These are phyloP conservation scores for Acer negundo DNA, from an alignment of 345 rosid genomes.

Conservation along the genomic window DNA sequence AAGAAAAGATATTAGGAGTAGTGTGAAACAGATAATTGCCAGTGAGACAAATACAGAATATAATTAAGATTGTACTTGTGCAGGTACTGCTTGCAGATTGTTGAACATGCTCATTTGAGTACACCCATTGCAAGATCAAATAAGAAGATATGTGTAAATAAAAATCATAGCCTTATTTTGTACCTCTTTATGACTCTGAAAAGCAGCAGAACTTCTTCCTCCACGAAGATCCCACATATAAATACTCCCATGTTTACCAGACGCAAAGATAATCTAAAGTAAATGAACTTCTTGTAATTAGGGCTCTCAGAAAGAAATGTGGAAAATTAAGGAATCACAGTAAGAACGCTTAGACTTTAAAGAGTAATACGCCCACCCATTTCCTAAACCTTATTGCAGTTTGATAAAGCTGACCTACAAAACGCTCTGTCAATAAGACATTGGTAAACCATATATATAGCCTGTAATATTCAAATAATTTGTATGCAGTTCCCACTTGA, in stretches of 20 bases:
- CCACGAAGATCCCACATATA: constrained; percentile 94
- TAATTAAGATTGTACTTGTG: neutral
- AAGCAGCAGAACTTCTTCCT: constrained; percentile 66
- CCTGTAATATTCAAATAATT: neutral
- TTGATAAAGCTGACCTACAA: neutral
- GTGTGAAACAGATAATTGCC: neutral
- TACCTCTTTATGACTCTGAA: constrained; percentile 74
- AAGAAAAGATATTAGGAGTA: neutral
- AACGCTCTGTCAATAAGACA: neutral
- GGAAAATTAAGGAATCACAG: neutral
- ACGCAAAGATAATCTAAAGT: constrained; percentile 69
- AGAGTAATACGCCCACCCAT: neutral
- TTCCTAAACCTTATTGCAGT: neutral
- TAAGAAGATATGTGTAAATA: neutral
- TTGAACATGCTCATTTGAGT: neutral
- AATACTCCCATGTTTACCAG: constrained; percentile 69
- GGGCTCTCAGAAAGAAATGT: constrained; percentile 15
- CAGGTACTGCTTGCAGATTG: neutral
- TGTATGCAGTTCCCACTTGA: neutral
- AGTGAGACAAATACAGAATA: neutral
- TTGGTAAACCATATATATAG: neutral
- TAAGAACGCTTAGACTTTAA: neutral
- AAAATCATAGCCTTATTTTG: neutral
- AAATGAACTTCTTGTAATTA: constrained; percentile 18
- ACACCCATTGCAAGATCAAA: neutral